A percentile compares a stretch with the other conserved stretches of the same genome.
phyloP scores from a whole-genome alignment of 2,329 filamentous ascomycete species.

The Trichothecium roseum region DNA sequence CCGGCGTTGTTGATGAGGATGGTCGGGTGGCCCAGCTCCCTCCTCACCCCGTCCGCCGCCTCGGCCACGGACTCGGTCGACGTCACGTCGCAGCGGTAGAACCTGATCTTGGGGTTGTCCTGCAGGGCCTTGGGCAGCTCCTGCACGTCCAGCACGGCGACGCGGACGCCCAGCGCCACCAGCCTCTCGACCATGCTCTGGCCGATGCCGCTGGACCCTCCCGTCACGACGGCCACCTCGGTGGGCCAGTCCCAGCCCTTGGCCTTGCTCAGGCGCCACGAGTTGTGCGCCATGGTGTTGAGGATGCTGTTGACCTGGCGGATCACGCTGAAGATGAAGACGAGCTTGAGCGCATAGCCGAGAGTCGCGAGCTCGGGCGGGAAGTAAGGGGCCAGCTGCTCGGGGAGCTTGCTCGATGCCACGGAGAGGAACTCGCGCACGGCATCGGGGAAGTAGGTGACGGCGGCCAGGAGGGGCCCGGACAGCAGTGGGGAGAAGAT shows the following conservation, averaged over 20 bases:
- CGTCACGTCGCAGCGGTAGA: constrained; percentile 28
- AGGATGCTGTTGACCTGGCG: constrained; percentile 12
- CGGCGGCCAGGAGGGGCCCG: constrained; percentile 8
- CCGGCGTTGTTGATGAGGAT: constrained; percentile 65
- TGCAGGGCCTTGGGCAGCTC: constrained; percentile 15
- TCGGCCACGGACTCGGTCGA: constrained; percentile 31
- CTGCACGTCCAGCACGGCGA: constrained; percentile 57
- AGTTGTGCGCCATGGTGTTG: constrained; percentile 17
- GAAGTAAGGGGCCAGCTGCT: not conserved
- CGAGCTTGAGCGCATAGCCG: constrained; percentile 8
- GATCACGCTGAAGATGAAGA: constrained; percentile 14
- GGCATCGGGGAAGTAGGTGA: constrained; percentile 7
- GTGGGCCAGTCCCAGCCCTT: constrained; percentile 23
- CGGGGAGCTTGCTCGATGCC: constrained; percentile 3
- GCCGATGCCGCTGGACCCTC: constrained; percentile 32
- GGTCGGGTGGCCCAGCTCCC: constrained; percentile 48
- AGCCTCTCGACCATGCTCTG: constrained; percentile 21
- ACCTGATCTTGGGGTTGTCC: constrained; percentile 11
- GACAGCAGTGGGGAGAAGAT: constrained; percentile 11
- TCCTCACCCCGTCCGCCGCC: constrained; percentile 25
- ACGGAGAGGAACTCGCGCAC: constrained; percentile 6
- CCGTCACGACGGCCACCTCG: constrained; percentile 33
- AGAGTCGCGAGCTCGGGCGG: constrained; percentile 1
- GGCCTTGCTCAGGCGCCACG: constrained; percentile 13
- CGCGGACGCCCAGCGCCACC: constrained; percentile 38